Percentiles rank a stretch among this genome's conserved stretches.
These are phyloP conservation scores for Podospora bellae-mahoneyi DNA, from an alignment of 495 filamentous ascomycete species.

Conservation along the genomic window DNA sequence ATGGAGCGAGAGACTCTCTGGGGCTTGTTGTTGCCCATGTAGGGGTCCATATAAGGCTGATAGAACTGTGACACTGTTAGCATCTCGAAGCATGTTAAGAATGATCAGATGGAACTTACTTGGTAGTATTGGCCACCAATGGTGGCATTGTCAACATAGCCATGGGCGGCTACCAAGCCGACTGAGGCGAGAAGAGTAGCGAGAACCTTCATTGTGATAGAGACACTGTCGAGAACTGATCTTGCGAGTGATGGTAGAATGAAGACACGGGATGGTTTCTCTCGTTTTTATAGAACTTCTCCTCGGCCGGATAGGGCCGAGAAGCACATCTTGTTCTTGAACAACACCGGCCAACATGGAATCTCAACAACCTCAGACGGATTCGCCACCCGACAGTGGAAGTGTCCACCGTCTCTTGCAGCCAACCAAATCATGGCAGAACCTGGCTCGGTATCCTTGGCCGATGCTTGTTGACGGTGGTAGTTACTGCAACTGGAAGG, in stretches of 20 bases:
- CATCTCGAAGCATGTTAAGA: not conserved
- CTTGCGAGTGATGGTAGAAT: not conserved
- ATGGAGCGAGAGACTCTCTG: conserved; percentile 46
- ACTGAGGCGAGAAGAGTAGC: conserved; percentile 45
- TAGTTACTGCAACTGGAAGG: conserved; percentile 16
- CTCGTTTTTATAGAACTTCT: not conserved
- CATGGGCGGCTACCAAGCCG: conserved; percentile 58
- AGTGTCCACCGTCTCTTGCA: not conserved
- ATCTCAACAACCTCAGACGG: not conserved
- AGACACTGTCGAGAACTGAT: not conserved
- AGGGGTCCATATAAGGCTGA: conserved; percentile 48
- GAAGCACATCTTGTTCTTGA: not conserved
- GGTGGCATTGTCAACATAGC: conserved; percentile 53
- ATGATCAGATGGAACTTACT: not conserved
- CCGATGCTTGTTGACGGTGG: conserved; percentile 14
- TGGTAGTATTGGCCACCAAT: conserved; percentile 42
- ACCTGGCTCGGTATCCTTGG: conserved; percentile 18
- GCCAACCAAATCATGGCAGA: conserved; percentile 6
- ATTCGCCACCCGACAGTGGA: conserved; percentile 4
- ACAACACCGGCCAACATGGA: not conserved
- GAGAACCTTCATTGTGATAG: conserved; percentile 32
- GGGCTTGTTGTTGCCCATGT: conserved; percentile 39
- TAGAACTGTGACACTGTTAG: conserved; percentile 18
- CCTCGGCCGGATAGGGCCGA: not conserved
- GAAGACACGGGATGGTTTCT: not conserved